Conservation (phyloP, 495 filamentous ascomycete species). For the Staphylotrichum tortipilum region DNA sequence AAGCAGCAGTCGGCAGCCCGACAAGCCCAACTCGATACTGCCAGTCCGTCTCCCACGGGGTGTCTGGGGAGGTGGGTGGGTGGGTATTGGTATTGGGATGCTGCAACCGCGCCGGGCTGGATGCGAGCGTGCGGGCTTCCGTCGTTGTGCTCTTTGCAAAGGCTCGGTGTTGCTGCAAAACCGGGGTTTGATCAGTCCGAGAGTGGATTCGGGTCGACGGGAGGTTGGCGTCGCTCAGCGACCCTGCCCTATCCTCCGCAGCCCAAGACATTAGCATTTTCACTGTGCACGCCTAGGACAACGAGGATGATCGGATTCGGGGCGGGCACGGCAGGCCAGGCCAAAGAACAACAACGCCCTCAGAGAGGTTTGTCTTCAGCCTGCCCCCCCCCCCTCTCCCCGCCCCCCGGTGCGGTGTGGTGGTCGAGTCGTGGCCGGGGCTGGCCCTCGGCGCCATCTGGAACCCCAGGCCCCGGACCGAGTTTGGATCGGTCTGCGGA, state of each 20-base stretch:
- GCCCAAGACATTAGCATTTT: too few relatives aligned
- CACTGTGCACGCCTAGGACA: too few relatives aligned
- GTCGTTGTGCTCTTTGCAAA: background rate
- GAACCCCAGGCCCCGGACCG: slow-evolving; percentile 1
- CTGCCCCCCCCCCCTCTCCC: too few relatives aligned
- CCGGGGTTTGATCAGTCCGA: background rate
- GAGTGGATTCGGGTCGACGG: background rate
- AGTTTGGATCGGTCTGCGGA: slow-evolving; percentile 12
- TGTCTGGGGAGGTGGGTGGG: too few relatives aligned
- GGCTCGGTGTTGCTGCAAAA: background rate
- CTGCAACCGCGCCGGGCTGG: background rate
- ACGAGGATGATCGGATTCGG: too few relatives aligned
- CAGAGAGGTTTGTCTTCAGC: too few relatives aligned
- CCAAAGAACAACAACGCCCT: too few relatives aligned
- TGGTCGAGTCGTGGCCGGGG: background rate
- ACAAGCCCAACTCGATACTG: background rate
- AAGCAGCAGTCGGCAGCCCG: background rate
- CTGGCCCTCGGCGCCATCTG: too few relatives aligned
- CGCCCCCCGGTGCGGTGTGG: background rate
- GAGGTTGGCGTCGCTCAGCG: background rate
- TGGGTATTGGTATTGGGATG: too few relatives aligned
- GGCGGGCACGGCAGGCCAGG: background rate
- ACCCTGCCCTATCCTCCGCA: background rate
- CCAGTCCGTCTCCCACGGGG: background rate
- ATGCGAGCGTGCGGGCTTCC: background rate